Conservation (phyloP, 805 yeast genomes). For the Pichia rugopelliculosa region DNA sequence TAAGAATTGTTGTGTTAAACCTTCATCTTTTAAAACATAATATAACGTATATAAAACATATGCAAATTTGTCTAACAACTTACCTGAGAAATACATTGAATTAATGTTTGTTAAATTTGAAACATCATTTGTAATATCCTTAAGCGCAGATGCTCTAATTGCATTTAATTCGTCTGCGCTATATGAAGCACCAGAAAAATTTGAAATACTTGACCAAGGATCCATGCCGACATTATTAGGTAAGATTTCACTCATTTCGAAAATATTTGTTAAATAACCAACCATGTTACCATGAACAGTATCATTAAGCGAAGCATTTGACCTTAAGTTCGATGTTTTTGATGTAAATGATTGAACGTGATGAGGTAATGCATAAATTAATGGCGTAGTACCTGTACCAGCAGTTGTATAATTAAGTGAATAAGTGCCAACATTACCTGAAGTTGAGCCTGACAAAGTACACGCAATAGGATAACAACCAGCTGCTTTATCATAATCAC, state of each 20-base stretch:
- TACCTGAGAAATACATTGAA: slow-evolving; percentile 47
- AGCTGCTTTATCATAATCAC: slow-evolving; percentile 54
- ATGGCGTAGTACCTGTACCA: slow-evolving; percentile 37
- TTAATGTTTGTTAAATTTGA: slow-evolving; percentile 28
- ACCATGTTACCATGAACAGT: slow-evolving; percentile 44
- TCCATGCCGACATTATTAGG: slow-evolving; percentile 38
- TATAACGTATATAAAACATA: slow-evolving; percentile 45
- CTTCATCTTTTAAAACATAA: slow-evolving; percentile 38
- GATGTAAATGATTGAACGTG: slow-evolving; percentile 35
- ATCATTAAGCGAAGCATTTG: slow-evolving; percentile 36
- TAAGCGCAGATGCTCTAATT: slow-evolving; percentile 30
- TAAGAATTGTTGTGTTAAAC: slow-evolving; percentile 42
- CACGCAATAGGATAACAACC: slow-evolving; percentile 45
- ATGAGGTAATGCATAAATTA: slow-evolving; percentile 49
- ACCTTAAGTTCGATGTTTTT: slow-evolving; percentile 21
- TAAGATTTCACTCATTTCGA: slow-evolving; percentile 36
- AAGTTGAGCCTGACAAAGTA: slow-evolving; percentile 34
- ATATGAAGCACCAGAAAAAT: slow-evolving; percentile 27
- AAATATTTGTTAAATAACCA: slow-evolving; percentile 36
- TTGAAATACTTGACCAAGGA: slow-evolving; percentile 50
- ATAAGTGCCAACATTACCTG: slow-evolving; percentile 33
- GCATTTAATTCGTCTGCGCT: slow-evolving; percentile 36
- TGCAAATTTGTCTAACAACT: slow-evolving; percentile 49
- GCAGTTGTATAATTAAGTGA: slow-evolving; percentile 34
- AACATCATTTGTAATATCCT: slow-evolving; percentile 42